phyloP scores from a whole-genome alignment of 257 asterid genomes.

The Nicotiana obtusifolia region DNA sequence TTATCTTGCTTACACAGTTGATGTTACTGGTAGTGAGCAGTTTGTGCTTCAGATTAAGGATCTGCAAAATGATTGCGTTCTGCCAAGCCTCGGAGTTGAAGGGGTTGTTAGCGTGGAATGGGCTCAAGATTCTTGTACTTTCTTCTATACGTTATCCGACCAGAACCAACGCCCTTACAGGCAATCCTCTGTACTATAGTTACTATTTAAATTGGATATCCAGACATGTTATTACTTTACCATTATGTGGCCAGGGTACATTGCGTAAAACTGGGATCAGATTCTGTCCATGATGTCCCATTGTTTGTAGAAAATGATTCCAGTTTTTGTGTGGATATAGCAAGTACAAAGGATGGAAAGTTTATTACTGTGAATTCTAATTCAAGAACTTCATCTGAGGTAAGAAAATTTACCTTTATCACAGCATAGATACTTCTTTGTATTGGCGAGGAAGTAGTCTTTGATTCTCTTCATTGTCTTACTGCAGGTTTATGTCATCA shows the following conservation, averaged over 20 bases:
- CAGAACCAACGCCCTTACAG: constrained; percentile 88
- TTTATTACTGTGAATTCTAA: constrained; percentile 92
- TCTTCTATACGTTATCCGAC: constrained; percentile 73
- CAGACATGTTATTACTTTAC: constrained; percentile 18
- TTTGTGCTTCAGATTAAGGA: constrained; percentile 80
- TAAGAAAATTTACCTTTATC: constrained; percentile 48
- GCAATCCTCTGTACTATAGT: constrained; percentile 29
- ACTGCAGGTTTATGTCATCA: constrained; percentile 75
- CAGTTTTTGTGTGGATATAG: constrained; percentile 73
- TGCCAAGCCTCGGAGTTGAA: constrained; percentile 41
- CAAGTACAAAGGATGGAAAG: constrained; percentile 91
- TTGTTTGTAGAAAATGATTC: constrained; percentile 75
- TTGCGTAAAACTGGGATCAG: constrained; percentile 54
- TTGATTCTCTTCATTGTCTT: constrained; percentile 17
- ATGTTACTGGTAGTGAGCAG: constrained; percentile 62
- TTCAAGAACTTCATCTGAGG: constrained; percentile 99
- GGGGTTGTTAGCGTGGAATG: constrained; percentile 94
- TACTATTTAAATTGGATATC: constrained; percentile 1
- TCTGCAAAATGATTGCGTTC: constrained; percentile 34
- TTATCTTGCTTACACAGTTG: constrained; percentile 77
- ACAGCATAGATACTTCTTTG: constrained; percentile 9
- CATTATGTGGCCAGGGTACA: constrained; percentile 44
- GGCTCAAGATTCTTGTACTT: constrained; percentile 65
- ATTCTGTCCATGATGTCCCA: constrained; percentile 36
- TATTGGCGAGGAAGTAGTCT: background rate